Evolutionary conservation across 2,329 filamentous ascomycete species (phyloP).

Genomic region (Arthroderma uncinatum): DNA sequence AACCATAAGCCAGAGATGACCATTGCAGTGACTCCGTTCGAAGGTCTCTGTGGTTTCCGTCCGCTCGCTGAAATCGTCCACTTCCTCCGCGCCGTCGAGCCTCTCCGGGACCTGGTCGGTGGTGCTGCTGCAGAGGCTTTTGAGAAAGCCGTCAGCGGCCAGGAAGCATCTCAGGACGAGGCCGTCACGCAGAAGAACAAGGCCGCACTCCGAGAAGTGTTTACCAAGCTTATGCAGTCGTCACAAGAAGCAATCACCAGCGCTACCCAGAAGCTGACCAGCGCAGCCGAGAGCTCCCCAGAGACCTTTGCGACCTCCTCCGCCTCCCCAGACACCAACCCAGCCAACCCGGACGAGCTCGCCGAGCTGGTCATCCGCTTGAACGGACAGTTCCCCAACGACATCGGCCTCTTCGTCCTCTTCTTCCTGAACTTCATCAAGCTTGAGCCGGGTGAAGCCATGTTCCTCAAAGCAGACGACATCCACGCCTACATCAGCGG

Average conservation of each 20-base stretch:
- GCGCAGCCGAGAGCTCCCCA: slow-evolving; percentile 57
- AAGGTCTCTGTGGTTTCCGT: slow-evolving; percentile 90
- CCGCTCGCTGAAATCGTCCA: slow-evolving; percentile 76
- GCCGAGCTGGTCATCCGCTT: slow-evolving; percentile 66
- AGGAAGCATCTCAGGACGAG: slow-evolving; percentile 40
- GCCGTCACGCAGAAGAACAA: slow-evolving; percentile 54
- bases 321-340: slow-evolving; percentile 25
- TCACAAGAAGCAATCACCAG: slow-evolving; percentile 53
- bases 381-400: slow-evolving; percentile 71
- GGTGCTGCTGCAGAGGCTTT: slow-evolving; percentile 39
- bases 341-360: slow-evolving; percentile 46
- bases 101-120: slow-evolving; percentile 57
- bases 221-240: slow-evolving; percentile 70
- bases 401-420: slow-evolving; percentile 86
- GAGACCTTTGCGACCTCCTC: slow-evolving; percentile 56
- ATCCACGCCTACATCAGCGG: slow-evolving; percentile 74
- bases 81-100: slow-evolving; percentile 59
- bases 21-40: slow-evolving; percentile 91
- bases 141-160: slow-evolving; percentile 46
- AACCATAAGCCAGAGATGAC: slow-evolving; percentile 99
- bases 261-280: slow-evolving; percentile 58
- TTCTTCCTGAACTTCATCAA: slow-evolving; percentile 97
- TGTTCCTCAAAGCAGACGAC: slow-evolving; percentile 93
- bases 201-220: slow-evolving; percentile 61
- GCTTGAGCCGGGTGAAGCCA: slow-evolving; percentile 76